Conservation (phyloP, 345 rosid species). For the Cardamine occulta region DNA sequence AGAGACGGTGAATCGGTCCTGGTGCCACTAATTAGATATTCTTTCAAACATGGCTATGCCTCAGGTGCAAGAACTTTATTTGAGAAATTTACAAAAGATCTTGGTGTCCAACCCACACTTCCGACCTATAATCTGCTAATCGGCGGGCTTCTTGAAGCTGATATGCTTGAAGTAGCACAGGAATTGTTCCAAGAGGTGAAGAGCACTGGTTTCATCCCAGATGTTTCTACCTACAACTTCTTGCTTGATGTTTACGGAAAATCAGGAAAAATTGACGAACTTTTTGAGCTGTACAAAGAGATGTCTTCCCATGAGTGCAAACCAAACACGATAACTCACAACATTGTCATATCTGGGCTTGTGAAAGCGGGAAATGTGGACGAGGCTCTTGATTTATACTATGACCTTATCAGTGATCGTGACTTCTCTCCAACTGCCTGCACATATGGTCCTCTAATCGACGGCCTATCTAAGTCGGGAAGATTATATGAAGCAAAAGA, state of each 20-base stretch:
- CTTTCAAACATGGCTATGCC: constrained; percentile 63
- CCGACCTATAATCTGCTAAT: constrained; percentile 63
- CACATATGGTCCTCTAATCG: constrained; percentile 86
- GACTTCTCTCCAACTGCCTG: constrained; percentile 78
- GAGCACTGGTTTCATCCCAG: constrained; percentile 62
- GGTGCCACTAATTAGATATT: constrained; percentile 64
- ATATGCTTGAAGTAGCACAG: constrained; percentile 53
- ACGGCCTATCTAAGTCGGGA: constrained; percentile 73
- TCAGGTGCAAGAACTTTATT: constrained; percentile 56
- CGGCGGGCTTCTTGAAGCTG: constrained; percentile 63
- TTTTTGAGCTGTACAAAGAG: constrained; percentile 64
- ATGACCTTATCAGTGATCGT: constrained; percentile 65
- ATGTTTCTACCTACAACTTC: constrained; percentile 71
- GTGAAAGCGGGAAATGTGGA: constrained; percentile 65
- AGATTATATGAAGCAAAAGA: constrained; percentile 67
- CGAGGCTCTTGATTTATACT: constrained; percentile 70
- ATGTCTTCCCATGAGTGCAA: constrained; percentile 62
- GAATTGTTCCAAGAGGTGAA: constrained; percentile 62
- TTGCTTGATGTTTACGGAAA: constrained; percentile 73
- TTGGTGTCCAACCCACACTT: constrained; percentile 57
- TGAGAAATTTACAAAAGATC: constrained; percentile 60
- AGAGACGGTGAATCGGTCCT: constrained; percentile 60
- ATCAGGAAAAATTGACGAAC: constrained; percentile 56
- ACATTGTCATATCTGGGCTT: constrained; percentile 74
- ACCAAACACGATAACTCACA: constrained; percentile 73